A percentile compares a stretch with the other conserved stretches of the same genome.
These are phyloP conservation scores for Cupressus sempervirens DNA, from an alignment of 75 land plant species.

Conservation along the genomic window DNA sequence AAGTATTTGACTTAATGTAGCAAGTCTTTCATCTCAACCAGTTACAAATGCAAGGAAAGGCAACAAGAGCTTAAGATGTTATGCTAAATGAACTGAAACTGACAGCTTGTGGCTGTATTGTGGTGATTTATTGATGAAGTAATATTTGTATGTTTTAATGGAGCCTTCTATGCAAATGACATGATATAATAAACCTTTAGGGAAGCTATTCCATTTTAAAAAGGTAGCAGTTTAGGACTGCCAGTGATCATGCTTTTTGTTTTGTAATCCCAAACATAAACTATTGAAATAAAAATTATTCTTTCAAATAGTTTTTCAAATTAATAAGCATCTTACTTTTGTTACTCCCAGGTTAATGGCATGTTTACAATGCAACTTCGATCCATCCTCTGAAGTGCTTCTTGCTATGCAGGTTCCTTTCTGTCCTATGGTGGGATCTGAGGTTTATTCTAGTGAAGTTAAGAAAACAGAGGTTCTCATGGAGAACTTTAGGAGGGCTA, in stretches of 20 bases:
- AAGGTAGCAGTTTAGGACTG: neutral
- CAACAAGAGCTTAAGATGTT: neutral
- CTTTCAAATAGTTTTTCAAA: neutral
- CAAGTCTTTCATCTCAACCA: neutral
- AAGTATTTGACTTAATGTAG: neutral
- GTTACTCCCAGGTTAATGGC: neutral
- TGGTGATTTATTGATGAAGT: neutral
- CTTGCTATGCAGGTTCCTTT: constrained; percentile 73
- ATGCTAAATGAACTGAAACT: neutral
- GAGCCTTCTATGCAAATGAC: neutral
- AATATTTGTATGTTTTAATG: neutral
- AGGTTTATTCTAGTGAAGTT: constrained; percentile 95
- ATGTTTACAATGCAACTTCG: neutral
- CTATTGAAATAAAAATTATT: neutral
- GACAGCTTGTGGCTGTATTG: neutral
- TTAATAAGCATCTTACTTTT: neutral
- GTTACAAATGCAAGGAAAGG: neutral
- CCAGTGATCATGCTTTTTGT: neutral
- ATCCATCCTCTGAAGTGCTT: neutral
- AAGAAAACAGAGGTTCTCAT: constrained; percentile 97
- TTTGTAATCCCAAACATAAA: neutral
- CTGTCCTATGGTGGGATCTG: constrained; percentile 99
- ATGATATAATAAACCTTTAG: neutral
- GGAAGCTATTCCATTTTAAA: neutral
- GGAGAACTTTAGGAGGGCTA: constrained; percentile 96